Evolutionary conservation across 2,329 filamentous ascomycete species (phyloP).

Genomic region (Aureobasidium sp.): DNA sequence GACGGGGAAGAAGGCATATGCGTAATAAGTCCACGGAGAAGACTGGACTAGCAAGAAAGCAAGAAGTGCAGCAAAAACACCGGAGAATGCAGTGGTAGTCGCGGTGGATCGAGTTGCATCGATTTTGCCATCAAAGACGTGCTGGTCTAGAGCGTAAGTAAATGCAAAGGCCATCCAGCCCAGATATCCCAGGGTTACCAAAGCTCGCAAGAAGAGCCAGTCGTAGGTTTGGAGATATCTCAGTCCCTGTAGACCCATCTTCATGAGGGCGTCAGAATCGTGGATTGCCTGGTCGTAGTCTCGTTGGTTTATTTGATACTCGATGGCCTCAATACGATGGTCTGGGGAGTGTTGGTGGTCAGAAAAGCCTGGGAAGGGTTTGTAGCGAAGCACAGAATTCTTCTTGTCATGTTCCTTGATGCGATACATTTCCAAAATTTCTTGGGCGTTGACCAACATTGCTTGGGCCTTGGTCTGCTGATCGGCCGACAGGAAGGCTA

Average conservation of each 20-base stretch:
- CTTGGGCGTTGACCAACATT: conserved; percentile 73
- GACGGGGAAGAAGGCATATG: conserved; percentile 85
- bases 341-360: conserved; percentile 57
- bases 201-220: conserved; percentile 86
- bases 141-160: conserved; percentile 79
- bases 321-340: conserved; percentile 61
- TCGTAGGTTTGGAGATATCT: conserved; percentile 97
- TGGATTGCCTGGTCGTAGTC: conserved; percentile 71
- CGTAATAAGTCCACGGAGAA: conserved; percentile 79
- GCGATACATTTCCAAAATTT: conserved; percentile 90
- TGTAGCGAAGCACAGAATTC: conserved; percentile 66
- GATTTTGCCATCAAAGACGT: conserved; percentile 68
- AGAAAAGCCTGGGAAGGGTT: conserved; percentile 65
- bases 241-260: conserved; percentile 70
- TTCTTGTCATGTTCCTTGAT: conserved; percentile 87
- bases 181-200: conserved; percentile 85
- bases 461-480: conserved; percentile 75
- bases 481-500: conserved; percentile 69
- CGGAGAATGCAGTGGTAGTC: conserved; percentile 63
- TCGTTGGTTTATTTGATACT: conserved; percentile 57
- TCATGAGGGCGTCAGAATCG: conserved; percentile 68
- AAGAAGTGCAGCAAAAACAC: conserved; percentile 66
- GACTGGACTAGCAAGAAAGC: conserved; percentile 72
- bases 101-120: conserved; percentile 55
- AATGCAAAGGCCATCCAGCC: conserved; percentile 94